A percentile compares a stretch with the other conserved stretches of the same genome.
Evolutionary conservation across 2,329 filamentous ascomycete species (phyloP).

Genomic region (Microsporum audouinii): DNA sequence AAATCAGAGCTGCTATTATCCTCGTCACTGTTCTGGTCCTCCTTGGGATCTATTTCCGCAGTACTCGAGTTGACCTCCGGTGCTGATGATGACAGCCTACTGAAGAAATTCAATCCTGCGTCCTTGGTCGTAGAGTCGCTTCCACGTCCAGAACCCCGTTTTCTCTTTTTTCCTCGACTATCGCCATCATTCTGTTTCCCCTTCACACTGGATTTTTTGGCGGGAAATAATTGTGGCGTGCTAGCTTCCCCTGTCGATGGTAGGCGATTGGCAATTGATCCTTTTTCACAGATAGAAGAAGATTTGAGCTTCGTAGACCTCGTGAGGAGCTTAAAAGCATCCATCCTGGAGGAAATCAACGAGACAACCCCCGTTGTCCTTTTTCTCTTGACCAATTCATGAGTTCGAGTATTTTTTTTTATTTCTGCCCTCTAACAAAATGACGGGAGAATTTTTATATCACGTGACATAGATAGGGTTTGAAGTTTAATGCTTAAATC

Average conservation of each 20-base stretch:
- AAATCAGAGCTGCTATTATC: not conserved
- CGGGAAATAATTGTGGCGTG: conserved; percentile 29
- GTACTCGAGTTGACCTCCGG: not conserved
- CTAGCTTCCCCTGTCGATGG: conserved; percentile 32
- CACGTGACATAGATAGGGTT: not conserved
- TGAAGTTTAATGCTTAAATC: not conserved
- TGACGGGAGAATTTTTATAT: not conserved
- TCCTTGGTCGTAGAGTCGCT: conserved; percentile 3
- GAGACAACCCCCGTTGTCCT: not conserved
- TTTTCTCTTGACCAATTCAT: not conserved
- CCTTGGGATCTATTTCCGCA: conserved; percentile 15
- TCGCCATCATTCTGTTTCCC: conserved; percentile 15
- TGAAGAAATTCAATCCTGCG: not conserved
- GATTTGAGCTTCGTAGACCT: conserved; percentile 35
- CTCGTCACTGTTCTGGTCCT: not conserved
- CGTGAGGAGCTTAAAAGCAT: conserved; percentile 36
- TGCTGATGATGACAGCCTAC: not conserved
- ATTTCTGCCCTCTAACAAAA: not conserved
- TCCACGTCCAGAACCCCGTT: conserved; percentile 22
- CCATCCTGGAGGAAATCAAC: conserved; percentile 24
- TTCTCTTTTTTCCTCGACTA: conserved; percentile 27
- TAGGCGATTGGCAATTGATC: conserved; percentile 21
- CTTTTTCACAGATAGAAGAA: conserved; percentile 18
- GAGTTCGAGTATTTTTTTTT: not conserved
- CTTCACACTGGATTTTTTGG: conserved; percentile 18